Conservation (phyloP, 495 filamentous ascomycete species). For the Mytilinidion resinicola region DNA sequence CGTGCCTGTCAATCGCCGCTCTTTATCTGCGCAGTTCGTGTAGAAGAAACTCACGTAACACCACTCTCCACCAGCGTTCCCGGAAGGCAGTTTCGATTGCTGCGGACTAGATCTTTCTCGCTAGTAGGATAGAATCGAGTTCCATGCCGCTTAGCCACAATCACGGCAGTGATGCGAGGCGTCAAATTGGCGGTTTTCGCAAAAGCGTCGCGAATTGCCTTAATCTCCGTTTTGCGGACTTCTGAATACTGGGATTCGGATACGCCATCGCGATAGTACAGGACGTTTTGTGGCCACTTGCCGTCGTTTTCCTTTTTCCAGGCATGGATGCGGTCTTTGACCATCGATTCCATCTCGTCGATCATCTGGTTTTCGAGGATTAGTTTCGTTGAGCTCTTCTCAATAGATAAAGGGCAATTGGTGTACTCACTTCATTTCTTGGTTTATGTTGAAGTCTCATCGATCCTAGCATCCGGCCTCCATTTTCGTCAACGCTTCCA, state of each 20-base stretch:
- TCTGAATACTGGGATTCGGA: neutral
- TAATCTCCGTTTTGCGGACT: neutral
- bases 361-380: constrained; percentile 3
- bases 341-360: constrained; percentile 3
- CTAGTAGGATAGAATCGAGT: constrained; percentile 21
- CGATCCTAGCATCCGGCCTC: constrained; percentile 12
- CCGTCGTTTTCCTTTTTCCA: neutral
- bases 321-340: neutral
- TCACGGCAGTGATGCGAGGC: constrained; percentile 30
- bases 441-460: constrained; percentile 11
- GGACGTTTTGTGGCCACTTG: neutral
- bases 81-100: neutral
- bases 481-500: constrained; percentile 5
- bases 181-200: neutral
- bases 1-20: no score
- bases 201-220: neutral
- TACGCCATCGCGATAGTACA: constrained; percentile 7
- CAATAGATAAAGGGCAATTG: no score
- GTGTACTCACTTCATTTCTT: constrained; percentile 3
- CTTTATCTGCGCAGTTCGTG: no score
- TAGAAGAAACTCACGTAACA: neutral
- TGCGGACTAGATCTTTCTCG: neutral
- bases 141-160: constrained; percentile 29
- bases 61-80: neutral
- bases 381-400: no score